phyloP scores from a whole-genome alignment of 169 alveolate genomes.

The Plasmodium inui region DNA sequence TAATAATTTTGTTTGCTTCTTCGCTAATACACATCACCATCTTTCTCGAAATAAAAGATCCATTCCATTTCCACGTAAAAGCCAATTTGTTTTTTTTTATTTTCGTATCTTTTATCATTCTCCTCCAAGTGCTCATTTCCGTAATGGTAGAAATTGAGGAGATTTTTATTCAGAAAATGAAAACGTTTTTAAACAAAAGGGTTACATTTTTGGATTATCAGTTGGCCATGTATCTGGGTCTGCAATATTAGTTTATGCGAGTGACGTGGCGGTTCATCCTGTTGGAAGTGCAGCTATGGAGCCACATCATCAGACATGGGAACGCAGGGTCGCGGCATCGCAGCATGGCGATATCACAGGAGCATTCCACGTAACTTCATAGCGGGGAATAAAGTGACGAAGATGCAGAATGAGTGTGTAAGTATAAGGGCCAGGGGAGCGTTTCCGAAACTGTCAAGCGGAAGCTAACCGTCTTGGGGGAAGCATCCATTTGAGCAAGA shows the following conservation, averaged over 20 bases:
- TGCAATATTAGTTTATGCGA: neutral
- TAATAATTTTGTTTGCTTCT: constrained; percentile 9
- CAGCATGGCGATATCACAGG: too few species aligned
- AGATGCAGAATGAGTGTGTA: neutral
- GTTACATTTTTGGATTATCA: constrained; percentile 20
- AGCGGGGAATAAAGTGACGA: neutral
- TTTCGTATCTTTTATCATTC: constrained; percentile 15
- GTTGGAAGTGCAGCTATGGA: neutral
- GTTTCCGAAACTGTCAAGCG: neutral
- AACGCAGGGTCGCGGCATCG: neutral
- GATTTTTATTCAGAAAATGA: constrained; percentile 28
- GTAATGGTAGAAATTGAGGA: constrained; percentile 35
- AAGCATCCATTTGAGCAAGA: neutral
- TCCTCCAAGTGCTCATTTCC: constrained; percentile 44
- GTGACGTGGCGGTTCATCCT: neutral
- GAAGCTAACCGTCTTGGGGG: neutral
- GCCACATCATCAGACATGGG: neutral
- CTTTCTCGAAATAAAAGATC: constrained; percentile 37
- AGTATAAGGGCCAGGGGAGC: neutral
- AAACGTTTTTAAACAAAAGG: constrained; percentile 31
- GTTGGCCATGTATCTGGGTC: neutral
- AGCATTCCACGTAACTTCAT: neutral
- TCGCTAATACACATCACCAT: constrained; percentile 18
- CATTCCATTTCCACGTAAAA: constrained; percentile 20
- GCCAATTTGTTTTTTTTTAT: constrained; percentile 15